Conservation (phyloP, 805 yeast genomes). For the Candida berthetii region DNA sequence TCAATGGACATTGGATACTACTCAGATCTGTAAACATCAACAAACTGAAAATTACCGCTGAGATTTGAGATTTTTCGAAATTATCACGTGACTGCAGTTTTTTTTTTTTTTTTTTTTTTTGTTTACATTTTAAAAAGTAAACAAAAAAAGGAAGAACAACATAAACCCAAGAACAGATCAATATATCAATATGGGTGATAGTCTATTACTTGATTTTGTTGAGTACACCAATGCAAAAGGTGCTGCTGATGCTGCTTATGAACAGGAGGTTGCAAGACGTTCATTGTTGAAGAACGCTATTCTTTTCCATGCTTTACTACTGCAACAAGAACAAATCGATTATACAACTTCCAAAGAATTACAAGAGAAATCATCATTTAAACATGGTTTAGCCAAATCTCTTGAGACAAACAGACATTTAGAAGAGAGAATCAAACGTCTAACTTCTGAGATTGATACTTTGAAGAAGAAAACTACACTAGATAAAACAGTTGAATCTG, state of each 20-base stretch:
- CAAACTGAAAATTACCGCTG: too few relatives aligned
- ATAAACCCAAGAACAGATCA: not conserved
- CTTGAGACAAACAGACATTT: slow-evolving; percentile 16
- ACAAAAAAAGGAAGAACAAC: too few relatives aligned
- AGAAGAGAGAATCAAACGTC: slow-evolving; percentile 13
- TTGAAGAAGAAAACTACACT: slow-evolving; percentile 17
- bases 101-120: not conserved
- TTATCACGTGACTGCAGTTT: not conserved
- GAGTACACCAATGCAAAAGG: slow-evolving; percentile 5
- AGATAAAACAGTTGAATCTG: slow-evolving; percentile 16
- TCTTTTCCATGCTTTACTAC: slow-evolving; percentile 11
- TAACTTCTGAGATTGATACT: slow-evolving; percentile 14
- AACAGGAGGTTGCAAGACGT: slow-evolving; percentile 13
- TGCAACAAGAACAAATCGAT: slow-evolving; percentile 12
- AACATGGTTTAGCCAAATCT: slow-evolving; percentile 13
- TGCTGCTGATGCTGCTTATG: slow-evolving; percentile 2
- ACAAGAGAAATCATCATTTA: slow-evolving; percentile 8
- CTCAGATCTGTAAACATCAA: too few relatives aligned
- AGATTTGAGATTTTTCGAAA: not conserved
- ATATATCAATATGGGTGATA: not conserved
- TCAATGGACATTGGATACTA: too few relatives aligned
- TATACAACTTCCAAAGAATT: slow-evolving; percentile 6
- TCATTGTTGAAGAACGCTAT: slow-evolving; percentile 11
- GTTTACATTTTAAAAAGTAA: not conserved
- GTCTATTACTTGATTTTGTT: not conserved